These are phyloP conservation scores for Lachancea sp. DNA, from an alignment of 805 yeast species.

Conservation along the genomic window DNA sequence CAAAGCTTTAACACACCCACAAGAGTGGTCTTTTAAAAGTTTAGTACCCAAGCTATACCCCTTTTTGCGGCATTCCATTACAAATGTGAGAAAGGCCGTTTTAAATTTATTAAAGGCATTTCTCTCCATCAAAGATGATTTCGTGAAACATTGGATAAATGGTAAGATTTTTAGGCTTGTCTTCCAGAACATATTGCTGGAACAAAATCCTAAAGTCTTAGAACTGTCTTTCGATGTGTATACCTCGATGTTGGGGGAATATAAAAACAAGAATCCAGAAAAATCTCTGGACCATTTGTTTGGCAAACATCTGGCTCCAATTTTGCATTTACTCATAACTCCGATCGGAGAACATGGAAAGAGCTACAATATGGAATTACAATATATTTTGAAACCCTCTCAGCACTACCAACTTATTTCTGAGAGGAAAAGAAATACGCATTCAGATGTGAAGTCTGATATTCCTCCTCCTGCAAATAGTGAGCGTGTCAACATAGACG, in stretches of 20 bases:
- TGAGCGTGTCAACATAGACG: conserved; percentile 77
- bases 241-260: conserved; percentile 45
- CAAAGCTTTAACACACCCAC: conserved; percentile 45
- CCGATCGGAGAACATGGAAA: conserved; percentile 93
- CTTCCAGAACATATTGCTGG: conserved; percentile 82
- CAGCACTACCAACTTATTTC: conserved; percentile 31
- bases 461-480: conserved; percentile 49
- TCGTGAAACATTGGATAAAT: conserved; percentile 66
- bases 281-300: conserved; percentile 48
- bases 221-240: conserved; percentile 59
- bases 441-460: conserved; percentile 22
- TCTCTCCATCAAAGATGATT: conserved; percentile 48
- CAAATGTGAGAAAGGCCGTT: conserved; percentile 85
- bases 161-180: conserved; percentile 66
- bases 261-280: conserved; percentile 32
- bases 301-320: conserved; percentile 50
- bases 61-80: conserved; percentile 86
- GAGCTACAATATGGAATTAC: conserved; percentile 74
- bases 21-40: conserved; percentile 54
- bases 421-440: conserved; percentile 28
- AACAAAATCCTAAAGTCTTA: conserved; percentile 74
- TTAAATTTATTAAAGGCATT: conserved; percentile 75
- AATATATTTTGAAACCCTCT: conserved; percentile 73
- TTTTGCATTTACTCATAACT: conserved; percentile 69
- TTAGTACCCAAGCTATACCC: conserved; percentile 91